phyloP scores from a whole-genome alignment of 2,329 filamentous ascomycete genomes.

The Cytospora leucostoma region DNA sequence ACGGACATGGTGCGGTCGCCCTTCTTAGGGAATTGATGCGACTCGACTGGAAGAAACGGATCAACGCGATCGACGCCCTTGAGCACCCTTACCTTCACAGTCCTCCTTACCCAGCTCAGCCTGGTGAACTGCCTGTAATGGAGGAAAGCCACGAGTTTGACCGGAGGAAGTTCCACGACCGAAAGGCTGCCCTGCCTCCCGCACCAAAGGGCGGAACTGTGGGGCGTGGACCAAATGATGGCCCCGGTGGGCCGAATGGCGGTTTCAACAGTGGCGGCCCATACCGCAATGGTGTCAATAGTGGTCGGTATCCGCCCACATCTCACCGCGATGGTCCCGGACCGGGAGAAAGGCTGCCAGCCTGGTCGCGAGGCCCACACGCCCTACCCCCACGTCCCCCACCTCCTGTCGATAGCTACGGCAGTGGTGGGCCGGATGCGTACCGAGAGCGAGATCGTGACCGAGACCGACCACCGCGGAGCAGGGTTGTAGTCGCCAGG shows the following conservation, averaged over 20 bases:
- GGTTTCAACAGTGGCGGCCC: conserved; percentile 55
- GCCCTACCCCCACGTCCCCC: conserved; percentile 53
- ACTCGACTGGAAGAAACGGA: conserved; percentile 83
- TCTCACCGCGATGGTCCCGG: conserved; percentile 37
- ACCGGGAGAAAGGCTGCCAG: conserved; percentile 45
- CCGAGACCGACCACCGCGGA: conserved; percentile 37
- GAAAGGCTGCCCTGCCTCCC: conserved; percentile 81
- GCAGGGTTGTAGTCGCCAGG: conserved; percentile 31
- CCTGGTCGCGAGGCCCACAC: conserved; percentile 53
- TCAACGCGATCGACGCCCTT: conserved; percentile 92
- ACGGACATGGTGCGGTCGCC: conserved; percentile 72
- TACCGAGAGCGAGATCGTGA: conserved; percentile 33
- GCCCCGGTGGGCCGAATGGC: conserved; percentile 47
- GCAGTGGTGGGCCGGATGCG: conserved; percentile 38
- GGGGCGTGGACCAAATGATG: conserved; percentile 64
- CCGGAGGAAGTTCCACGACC: conserved; percentile 83
- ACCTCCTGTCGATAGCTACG: conserved; percentile 43
- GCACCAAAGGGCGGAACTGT: conserved; percentile 91
- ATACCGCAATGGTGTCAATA: conserved; percentile 53
- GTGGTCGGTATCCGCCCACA: conserved; percentile 45
- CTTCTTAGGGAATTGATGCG: conserved; percentile 80
- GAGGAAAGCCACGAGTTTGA: conserved; percentile 98
- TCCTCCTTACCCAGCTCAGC: conserved; percentile 73
- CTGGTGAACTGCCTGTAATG: conserved; percentile 86
- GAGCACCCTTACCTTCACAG: conserved; percentile 89